Evolutionary conservation across 306 rosid genomes (phyloP), one percentile per base, ranked within the genome.

Genomic region (Gynostemma pentaphyllum): DNA sequence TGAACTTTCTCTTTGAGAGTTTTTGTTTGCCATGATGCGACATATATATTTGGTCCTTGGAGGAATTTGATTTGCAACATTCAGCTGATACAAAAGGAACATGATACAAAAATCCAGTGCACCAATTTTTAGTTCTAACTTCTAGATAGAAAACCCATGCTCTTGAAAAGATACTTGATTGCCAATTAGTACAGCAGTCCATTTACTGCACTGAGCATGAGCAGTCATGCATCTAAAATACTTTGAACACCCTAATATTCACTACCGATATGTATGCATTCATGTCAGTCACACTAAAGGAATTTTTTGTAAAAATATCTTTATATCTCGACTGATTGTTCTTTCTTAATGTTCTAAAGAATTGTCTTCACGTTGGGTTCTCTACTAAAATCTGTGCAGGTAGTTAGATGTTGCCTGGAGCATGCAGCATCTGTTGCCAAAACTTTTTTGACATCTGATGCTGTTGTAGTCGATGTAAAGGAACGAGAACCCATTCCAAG

Each of bases 361-460:
- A 32, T 7, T 32, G 7, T 49, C 14, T 28, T 1, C 2, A 27
- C n/a, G 15, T 19, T 34, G 30, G 24, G 11, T 67, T 55, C 45
- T 36, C 13, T 30, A 30, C 27, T 5, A 37, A 52, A n/a, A 40
- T 59, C 28, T 30, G 67, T 23, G 69, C 92, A 85, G 96, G 96
- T 88, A 24, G 95, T 91, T 69, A 79, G 92, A 72, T 91, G 95
- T 70, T 91, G 98, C 68, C 74, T 91, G 78, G 96, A 91, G 83
- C 75, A 91, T 66, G 85, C 98, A 3, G 92, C 96, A 52, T 87
- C 96, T 1, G 98, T 91, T 42, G 83, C 96, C 39, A 91, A 91
- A 80, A 61, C 69, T 40, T 85, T 91, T 66, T 79, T 91, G 69
- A 80, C 89, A 44, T 88, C 96, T 9, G 81, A 84, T 39, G 98